Percentiles rank a stretch among this genome's conserved stretches.
phyloP scores from a whole-genome alignment of 2,329 filamentous ascomycete species.

The Fusarium heterosporum region DNA sequence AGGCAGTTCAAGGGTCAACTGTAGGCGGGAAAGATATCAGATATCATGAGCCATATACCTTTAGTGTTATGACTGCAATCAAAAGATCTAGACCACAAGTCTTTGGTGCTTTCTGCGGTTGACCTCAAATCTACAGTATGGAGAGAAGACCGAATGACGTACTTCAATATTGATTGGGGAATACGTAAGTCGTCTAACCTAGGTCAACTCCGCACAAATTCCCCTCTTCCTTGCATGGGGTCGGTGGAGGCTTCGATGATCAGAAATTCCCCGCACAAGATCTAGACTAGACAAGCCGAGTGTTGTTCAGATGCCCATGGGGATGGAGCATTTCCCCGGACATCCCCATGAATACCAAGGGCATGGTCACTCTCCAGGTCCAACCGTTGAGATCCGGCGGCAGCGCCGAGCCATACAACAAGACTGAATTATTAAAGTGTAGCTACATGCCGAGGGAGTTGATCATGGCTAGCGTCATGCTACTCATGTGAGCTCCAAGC shows the following conservation, averaged over 20 bases:
- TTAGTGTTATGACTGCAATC: not conserved
- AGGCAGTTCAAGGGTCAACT: constrained; percentile 4
- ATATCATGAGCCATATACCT: not conserved
- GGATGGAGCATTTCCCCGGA: too few relatives aligned
- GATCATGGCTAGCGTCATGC: not conserved
- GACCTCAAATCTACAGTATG: not conserved
- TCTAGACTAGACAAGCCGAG: too few relatives aligned
- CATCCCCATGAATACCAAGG: too few relatives aligned
- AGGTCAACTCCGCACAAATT: constrained; percentile 15
- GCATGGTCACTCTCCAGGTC: too few relatives aligned
- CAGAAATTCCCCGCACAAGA: too few relatives aligned
- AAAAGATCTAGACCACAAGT: not conserved
- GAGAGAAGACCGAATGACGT: constrained; percentile 8
- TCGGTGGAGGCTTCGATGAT: not conserved
- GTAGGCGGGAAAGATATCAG: not conserved
- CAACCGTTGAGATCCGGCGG: not conserved
- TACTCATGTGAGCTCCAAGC: not conserved
- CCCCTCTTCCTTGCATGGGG: constrained; percentile 11
- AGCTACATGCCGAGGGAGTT: not conserved
- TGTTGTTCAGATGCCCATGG: too few relatives aligned
- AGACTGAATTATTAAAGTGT: not conserved
- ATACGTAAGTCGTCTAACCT: not conserved
- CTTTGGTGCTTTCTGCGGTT: not conserved
- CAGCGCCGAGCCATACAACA: not conserved
- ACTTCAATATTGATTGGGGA: not conserved